phyloP scores from a whole-genome alignment of 352 stramenopile species.

The Peronosclerospora sorghi region DNA sequence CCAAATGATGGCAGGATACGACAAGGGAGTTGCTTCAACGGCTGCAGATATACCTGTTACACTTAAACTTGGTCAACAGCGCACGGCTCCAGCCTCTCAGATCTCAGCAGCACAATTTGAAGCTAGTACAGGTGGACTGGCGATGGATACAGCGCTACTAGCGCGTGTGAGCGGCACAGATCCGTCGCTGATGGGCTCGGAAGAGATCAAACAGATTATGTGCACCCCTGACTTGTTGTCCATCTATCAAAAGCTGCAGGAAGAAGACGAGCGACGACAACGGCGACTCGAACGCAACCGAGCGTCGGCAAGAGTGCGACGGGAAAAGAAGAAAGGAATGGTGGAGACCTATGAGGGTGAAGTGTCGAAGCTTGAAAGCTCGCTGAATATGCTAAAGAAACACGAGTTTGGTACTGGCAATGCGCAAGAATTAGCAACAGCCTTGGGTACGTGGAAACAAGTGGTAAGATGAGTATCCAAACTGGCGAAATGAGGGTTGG shows the following conservation, averaged over 20 bases:
- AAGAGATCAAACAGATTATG: conserved; percentile 86
- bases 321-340: conserved; percentile 84
- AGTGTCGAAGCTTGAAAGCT: conserved; percentile 82
- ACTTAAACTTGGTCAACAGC: conserved; percentile 25
- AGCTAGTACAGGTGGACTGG: conserved; percentile 63
- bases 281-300: conserved; percentile 69
- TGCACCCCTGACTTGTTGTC: conserved; percentile 65
- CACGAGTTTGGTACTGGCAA: conserved; percentile 69
- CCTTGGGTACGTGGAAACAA: conserved; percentile 40
- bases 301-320: conserved; percentile 64
- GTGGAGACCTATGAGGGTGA: conserved; percentile 80
- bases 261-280: conserved; percentile 75
- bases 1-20: conserved; percentile 16
- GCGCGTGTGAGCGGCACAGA: conserved; percentile 74
- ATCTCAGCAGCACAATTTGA: conserved; percentile 77
- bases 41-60: conserved; percentile 3
- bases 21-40: conserved; percentile 13
- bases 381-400: conserved; percentile 62
- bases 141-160: conserved; percentile 69
- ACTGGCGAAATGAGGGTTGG: neutral
- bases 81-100: conserved; percentile 21
- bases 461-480: neutral
- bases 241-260: conserved; percentile 84
- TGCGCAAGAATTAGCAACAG: conserved; percentile 48
- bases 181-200: conserved; percentile 58